A percentile compares a stretch with the other conserved stretches of the same genome.
These are phyloP conservation scores for Phaeosphaeria sp. DNA, from an alignment of 2,329 filamentous ascomycete genomes.

Conservation along the genomic window DNA sequence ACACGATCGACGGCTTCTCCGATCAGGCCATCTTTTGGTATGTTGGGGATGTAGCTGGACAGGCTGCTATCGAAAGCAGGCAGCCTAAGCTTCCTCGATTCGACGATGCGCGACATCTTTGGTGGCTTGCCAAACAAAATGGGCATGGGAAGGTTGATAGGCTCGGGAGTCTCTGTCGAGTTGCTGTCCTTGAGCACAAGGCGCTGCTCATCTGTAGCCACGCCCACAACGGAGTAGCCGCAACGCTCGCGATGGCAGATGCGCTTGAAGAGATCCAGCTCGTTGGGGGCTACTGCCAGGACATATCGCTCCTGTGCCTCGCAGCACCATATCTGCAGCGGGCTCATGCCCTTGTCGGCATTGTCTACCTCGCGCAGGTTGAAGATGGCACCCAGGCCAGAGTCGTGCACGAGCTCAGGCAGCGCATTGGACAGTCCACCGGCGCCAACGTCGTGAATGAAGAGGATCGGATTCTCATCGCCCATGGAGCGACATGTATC, in stretches of 20 bases:
- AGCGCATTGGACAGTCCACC: constrained; percentile 86
- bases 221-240: constrained; percentile 89
- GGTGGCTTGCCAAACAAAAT: constrained; percentile 87
- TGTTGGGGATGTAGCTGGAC: constrained; percentile 68
- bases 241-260: constrained; percentile 84
- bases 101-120: constrained; percentile 78
- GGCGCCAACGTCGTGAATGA: constrained; percentile 97
- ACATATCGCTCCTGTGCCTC: constrained; percentile 98
- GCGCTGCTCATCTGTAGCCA: constrained; percentile 73
- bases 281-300: constrained; percentile 80
- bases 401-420: constrained; percentile 90
- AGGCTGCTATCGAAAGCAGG: constrained; percentile 78
- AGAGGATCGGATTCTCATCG: constrained; percentile 84
- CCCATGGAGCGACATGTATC: constrained; percentile 90
- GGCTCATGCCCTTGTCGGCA: constrained; percentile 89
- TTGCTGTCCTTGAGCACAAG: constrained; percentile 84
- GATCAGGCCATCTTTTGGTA: constrained; percentile 61
- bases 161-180: constrained; percentile 73
- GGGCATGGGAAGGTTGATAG: constrained; percentile 89
- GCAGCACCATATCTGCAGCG: constrained; percentile 97
- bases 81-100: constrained; percentile 71
- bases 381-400: constrained; percentile 87
- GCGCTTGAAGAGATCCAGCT: constrained; percentile 74
- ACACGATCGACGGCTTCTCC: constrained; percentile 80
- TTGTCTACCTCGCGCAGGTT: constrained; percentile 94